Evolutionary conservation across 768 basidiomycete genomes (phyloP), one percentile per base, ranked within the genome.

Genomic region (Suillus ampliporus): DNA sequence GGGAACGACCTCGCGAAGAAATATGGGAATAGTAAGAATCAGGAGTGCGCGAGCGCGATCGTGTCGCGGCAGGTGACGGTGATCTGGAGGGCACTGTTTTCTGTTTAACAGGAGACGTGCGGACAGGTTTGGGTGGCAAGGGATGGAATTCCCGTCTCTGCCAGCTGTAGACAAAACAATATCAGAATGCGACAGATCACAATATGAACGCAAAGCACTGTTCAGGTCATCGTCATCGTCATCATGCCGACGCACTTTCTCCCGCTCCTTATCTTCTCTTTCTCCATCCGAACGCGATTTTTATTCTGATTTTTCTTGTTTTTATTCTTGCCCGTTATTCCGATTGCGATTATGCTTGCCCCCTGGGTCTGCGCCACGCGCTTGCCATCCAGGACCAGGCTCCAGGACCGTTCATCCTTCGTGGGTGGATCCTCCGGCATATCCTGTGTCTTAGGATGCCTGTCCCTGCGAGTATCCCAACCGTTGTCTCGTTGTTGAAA

Each of bases 191-290:
- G 38, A 58, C 57, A 47, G 28, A 65, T 58, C 43, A 51, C 61
- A 37, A 35, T 59, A 60, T 54, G 61, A 62, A 40, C 57, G 23
- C 53, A 43, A 14, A 76, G 52, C 75, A 94, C 92, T 93, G 75
- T 92, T 93, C 57, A 88, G 73, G 68, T 82, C 84, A n/a, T 83
- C 81, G 60, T 92, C 89, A 52, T 91, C 88, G 28, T 75, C 77
- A 48, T 91, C 88, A 41, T 75, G 76, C 58, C 80, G 77, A 66
- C 82, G 82, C 65, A 78, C 79, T 28, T 78, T 79, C 61, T 77
- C 76, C 53, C 67, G 52, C 43, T 71, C 71, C 40, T 68, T 65
- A 48, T 75, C 74, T 58, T 68, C 60, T 75, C 74, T 35, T 71
- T 66, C 56, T 68, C 69, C 52, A 72, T 73, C 38, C 74, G 74